These are phyloP conservation scores for Neonectria magnoliae DNA, from an alignment of 2,329 filamentous ascomycete genomes.

Conservation along the genomic window DNA sequence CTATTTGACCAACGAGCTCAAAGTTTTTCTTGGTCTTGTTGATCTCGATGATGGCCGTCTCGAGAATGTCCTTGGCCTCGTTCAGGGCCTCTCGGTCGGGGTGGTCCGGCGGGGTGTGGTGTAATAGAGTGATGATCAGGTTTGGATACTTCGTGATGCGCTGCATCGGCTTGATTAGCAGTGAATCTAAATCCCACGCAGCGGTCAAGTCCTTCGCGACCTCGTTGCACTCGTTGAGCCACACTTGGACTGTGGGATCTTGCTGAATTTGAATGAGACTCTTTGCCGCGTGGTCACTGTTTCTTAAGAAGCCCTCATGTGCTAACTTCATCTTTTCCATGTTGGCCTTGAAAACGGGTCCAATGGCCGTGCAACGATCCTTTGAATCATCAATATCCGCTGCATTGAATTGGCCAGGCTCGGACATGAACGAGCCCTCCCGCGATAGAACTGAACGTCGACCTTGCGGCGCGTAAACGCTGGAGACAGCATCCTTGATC, in stretches of 20 bases:
- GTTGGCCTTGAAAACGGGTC: slow-evolving; percentile 64
- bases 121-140: slow-evolving; percentile 80
- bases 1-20: slow-evolving; percentile 89
- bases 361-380: slow-evolving; percentile 63
- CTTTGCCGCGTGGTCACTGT: slow-evolving; percentile 70
- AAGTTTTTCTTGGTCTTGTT: slow-evolving; percentile 97
- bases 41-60: slow-evolving; percentile 82
- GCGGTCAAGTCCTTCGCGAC: slow-evolving; percentile 92
- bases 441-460: slow-evolving; percentile 55
- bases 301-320: slow-evolving; percentile 71
- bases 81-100: slow-evolving; percentile 78
- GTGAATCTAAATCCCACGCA: slow-evolving; percentile 93
- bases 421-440: slow-evolving; percentile 54
- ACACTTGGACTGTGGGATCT: slow-evolving; percentile 76
- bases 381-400: slow-evolving; percentile 60
- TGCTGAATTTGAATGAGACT: slow-evolving; percentile 70
- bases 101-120: slow-evolving; percentile 82
- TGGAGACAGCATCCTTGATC: slow-evolving; percentile 81
- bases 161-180: slow-evolving; percentile 98
- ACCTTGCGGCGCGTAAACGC: slow-evolving; percentile 76
- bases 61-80: slow-evolving; percentile 61
- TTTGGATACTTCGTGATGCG: slow-evolving; percentile 94
- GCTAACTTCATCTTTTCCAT: slow-evolving; percentile 69
- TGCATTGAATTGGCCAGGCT: slow-evolving; percentile 51
- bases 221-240: slow-evolving; percentile 92